Evolutionary conservation across 2,329 filamentous ascomycete genomes (phyloP), one percentile per base, ranked within the genome.

Genomic region (Apiospora koreana): DNA sequence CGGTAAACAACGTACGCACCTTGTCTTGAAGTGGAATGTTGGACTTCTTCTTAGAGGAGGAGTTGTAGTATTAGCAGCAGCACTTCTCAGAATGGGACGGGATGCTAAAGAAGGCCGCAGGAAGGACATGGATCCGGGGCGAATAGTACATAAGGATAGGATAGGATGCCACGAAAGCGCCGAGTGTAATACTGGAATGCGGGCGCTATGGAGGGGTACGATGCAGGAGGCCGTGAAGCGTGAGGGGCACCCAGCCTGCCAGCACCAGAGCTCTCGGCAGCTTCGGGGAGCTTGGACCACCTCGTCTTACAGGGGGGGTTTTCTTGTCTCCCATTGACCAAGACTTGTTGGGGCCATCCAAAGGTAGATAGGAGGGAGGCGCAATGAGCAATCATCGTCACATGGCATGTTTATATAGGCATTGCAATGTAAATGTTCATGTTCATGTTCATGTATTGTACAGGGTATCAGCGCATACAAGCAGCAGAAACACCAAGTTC

Each of bases 261-360:
- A n/a, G 43, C 12, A 7, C 5, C 25, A 31, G 23, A 54, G 48
- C 48, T 54, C 48, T 54, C 48, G 50, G 50, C 41, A 35, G 28
- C 28, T 35, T 58, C 28, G 50, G 50, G 28, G 50, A 58, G 50
- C 50, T 58, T 58, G 50, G 50, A 58, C 50, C 50, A 58, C 50
- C 16, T 58, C 50, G 50, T 28, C 18, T 58, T 2, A 35, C 28
- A n/a, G 28, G 50, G 50, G 48, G 41, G 35, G n/a, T 38, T 38
- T 38, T 38, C 35, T 9, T 38, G 35, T 38, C 9, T 38, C 35
- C 35, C 35, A 38, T 38, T 38, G n/a, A n/a, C n/a, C n/a, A n/a
- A n/a, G n/a, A n/a, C n/a, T n/a, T n/a, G n/a, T n/a, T n/a, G n/a
- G n/a, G n/a, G n/a, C n/a, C n/a, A n/a, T n/a, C n/a, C n/a, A n/a